Base-by-base conservation (phyloP, 805 yeast species). In the Spathaspora hagerdaliae region DNA sequence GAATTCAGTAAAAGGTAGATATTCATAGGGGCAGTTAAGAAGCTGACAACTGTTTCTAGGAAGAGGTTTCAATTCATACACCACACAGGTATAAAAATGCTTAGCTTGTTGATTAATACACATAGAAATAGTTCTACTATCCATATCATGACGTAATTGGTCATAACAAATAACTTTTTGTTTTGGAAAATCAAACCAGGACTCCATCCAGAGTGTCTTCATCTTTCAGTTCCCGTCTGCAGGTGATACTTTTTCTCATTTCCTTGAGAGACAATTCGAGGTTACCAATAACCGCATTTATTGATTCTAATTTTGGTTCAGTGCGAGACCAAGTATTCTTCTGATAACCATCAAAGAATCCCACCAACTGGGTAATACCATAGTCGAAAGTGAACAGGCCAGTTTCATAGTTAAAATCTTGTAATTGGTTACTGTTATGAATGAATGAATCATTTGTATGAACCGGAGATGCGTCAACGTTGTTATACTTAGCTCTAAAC, bases 311-410 rank as follows among this genome's bases (percentile, higher is more conserved):
- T 31, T 15, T 27, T 29, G 5, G 9, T 36, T 36, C 36, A 38
- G 19, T 10, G 31, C 33, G 36, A 24, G 15, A n/a, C n/a, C 38
- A 27, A 15, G 27, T 19, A 26, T 36, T 27, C 12, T 36, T 36
- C 29, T 36, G 31, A 10, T 39, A 15, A 12, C 39, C 13, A 26
- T 29, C 24, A 37, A 39, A 35, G 39, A 32, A 31, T 29, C 15
- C 37, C 9, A 42, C 11, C 13, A 43, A 26, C 7, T 36, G 37
- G 14, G 11, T 34, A 41, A 44, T 47, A 63, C 57, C 44, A 58
- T 46, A 67, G 39, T 67, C 73, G 24, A 53, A 52, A 11, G 50
- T 49, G 39, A 57, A 58, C n/a, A 63, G 42, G 2, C 70, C 71
- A 5, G 49, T 41, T 2, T 52, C 43, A 42, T 54, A 58, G 38